Percentiles rank a stretch among this genome's conserved stretches.
Evolutionary conservation across 495 filamentous ascomycete species (phyloP).

Genomic region (Xylona heveae): DNA sequence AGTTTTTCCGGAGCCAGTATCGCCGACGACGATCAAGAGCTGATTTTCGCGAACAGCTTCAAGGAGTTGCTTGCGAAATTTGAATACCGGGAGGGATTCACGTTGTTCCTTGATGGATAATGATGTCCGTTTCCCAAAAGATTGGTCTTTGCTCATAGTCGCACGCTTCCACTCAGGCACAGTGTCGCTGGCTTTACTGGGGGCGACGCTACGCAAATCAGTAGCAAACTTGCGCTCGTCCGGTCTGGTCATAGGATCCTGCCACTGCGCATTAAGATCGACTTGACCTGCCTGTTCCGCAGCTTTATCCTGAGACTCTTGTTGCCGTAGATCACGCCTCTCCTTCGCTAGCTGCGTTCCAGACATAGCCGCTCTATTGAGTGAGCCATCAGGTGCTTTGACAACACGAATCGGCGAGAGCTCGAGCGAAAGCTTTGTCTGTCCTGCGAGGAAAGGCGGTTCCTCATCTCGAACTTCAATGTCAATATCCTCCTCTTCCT

Average conservation of each 20-base stretch:
- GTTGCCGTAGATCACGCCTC: slow-evolving; percentile 66
- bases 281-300: slow-evolving; percentile 58
- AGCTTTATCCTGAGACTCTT: slow-evolving; percentile 69
- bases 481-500: slow-evolving; percentile 91
- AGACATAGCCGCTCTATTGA: slow-evolving; percentile 89
- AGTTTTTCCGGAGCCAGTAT: slow-evolving; percentile 94
- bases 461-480: slow-evolving; percentile 95
- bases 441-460: slow-evolving; percentile 85
- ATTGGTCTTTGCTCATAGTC: slow-evolving; percentile 60
- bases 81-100: slow-evolving; percentile 76
- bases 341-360: slow-evolving; percentile 83
- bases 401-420: slow-evolving; percentile 88
- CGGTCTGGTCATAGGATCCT: slow-evolving; percentile 82
- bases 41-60: slow-evolving; percentile 79
- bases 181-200: slow-evolving; percentile 33
- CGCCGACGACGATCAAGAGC: slow-evolving; percentile 85
- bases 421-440: slow-evolving; percentile 89
- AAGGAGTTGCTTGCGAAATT: slow-evolving; percentile 71
- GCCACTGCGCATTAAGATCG: slow-evolving; percentile 82
- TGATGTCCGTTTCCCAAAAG: slow-evolving; percentile 66
- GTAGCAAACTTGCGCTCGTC: slow-evolving; percentile 71
- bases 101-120: slow-evolving; percentile 93
- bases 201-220: slow-evolving; percentile 43
- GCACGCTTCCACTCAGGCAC: slow-evolving; percentile 88
- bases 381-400: slow-evolving; percentile 88